Conservation (phyloP, 805 yeast species). For the Teunomyces aglyptinius region DNA sequence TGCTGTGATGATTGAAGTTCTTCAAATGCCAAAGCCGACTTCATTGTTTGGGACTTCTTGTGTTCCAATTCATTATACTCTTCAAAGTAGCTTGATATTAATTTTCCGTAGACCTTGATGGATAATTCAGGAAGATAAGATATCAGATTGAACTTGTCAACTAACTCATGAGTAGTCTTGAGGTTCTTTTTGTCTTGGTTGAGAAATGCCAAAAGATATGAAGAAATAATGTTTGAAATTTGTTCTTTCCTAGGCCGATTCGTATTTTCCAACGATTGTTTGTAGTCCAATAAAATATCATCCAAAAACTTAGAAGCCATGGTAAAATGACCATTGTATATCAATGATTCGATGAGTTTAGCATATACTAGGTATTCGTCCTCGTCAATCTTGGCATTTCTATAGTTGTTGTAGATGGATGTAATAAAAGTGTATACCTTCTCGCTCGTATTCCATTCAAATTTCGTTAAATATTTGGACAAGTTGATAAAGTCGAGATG, state of each 20-base stretch:
- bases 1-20: background rate
- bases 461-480: conserved; percentile 19
- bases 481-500: conserved; percentile 15
- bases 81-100: conserved; percentile 26
- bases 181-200: conserved; percentile 12
- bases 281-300: conserved; percentile 46
- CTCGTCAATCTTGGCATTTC: conserved; percentile 18
- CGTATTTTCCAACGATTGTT: conserved; percentile 19
- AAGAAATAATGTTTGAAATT: conserved; percentile 42
- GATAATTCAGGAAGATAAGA: conserved; percentile 37
- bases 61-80: conserved; percentile 18
- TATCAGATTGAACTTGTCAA: conserved; percentile 27
- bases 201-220: conserved; percentile 25
- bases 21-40: background rate
- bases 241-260: conserved; percentile 19
- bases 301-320: conserved; percentile 59
- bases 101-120: conserved; percentile 25
- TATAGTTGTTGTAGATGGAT: conserved; percentile 32
- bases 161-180: conserved; percentile 22
- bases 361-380: conserved; percentile 52
- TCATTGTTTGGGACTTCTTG: conserved; percentile 1
- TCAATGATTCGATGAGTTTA: conserved; percentile 50
- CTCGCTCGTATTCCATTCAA: conserved; percentile 10
- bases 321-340: conserved; percentile 47
- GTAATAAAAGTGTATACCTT: conserved; percentile 27